A percentile compares a stretch with the other conserved stretches of the same genome.
phyloP scores from a whole-genome alignment of 345 rosid genomes.

The Euclidium syriacum region DNA sequence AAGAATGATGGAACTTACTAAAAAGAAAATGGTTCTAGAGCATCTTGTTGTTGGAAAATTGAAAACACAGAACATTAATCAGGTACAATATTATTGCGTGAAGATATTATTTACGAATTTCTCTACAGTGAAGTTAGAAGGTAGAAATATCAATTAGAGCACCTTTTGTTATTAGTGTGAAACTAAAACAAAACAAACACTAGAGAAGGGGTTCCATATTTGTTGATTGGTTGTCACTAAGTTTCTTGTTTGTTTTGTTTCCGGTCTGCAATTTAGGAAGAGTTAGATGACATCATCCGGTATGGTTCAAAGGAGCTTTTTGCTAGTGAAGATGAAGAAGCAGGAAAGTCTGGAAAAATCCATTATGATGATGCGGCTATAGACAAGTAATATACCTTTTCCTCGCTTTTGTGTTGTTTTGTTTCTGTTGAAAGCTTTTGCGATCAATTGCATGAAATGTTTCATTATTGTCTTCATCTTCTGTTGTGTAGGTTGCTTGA shows the following conservation, averaged over 20 bases:
- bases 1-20: conserved; percentile 75
- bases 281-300: conserved; percentile 78
- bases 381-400: conserved; percentile 47
- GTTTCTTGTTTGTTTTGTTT: not conserved
- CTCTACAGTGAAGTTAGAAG: not conserved
- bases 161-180: not conserved
- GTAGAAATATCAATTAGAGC: not conserved
- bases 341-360: conserved; percentile 75
- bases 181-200: not conserved
- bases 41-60: conserved; percentile 92
- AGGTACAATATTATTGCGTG: conserved; percentile 38
- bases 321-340: conserved; percentile 78
- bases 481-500: conserved; percentile 63
- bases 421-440: not conserved
- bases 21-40: conserved; percentile 91
- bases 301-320: conserved; percentile 90
- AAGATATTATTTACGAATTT: not conserved
- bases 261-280: conserved; percentile 45
- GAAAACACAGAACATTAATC: conserved; percentile 63
- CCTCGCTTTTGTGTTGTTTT: not conserved
- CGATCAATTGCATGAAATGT: not conserved
- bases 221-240: not conserved
- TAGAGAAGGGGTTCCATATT: not conserved
- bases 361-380: conserved; percentile 85
- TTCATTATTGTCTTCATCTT: not conserved